Percentiles rank a stretch among this genome's conserved stretches.
Conservation (phyloP, 345 rosid genomes). For the Brassica rapa region DNA sequence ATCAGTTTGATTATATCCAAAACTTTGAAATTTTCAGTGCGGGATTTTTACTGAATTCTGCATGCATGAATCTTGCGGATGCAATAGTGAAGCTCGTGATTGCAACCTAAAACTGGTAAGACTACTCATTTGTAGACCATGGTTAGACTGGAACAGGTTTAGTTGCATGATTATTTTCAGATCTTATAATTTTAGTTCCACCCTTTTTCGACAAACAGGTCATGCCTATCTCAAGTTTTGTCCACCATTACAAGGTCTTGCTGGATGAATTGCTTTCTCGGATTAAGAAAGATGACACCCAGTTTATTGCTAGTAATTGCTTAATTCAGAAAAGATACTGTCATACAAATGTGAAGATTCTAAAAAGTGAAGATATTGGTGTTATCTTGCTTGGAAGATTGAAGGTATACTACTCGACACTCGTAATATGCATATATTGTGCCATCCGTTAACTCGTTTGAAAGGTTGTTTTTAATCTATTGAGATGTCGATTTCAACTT, state of each 20-base stretch:
- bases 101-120: constrained; percentile 68
- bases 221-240: constrained; percentile 64
- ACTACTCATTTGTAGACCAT: constrained; percentile 22
- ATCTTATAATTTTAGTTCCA: constrained; percentile 8
- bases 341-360: constrained; percentile 49
- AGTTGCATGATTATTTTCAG: not conserved
- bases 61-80: constrained; percentile 58
- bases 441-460: not conserved
- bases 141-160: not conserved
- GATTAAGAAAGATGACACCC: constrained; percentile 28
- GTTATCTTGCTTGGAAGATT: constrained; percentile 66
- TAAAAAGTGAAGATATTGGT: constrained; percentile 58
- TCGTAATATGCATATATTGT: constrained; percentile 5
- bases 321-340: constrained; percentile 34
- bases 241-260: constrained; percentile 55
- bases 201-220: constrained; percentile 47
- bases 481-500: constrained; percentile 13
- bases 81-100: constrained; percentile 50
- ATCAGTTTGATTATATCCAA: constrained; percentile 5
- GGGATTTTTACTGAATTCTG: constrained; percentile 68
- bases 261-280: constrained; percentile 43
- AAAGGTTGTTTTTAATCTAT: not conserved
- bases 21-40: constrained; percentile 47
- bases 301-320: constrained; percentile 21
- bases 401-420: constrained; percentile 51